These are phyloP conservation scores for Penicillium lagena DNA, from an alignment of 495 filamentous ascomycete genomes.

Conservation along the genomic window DNA sequence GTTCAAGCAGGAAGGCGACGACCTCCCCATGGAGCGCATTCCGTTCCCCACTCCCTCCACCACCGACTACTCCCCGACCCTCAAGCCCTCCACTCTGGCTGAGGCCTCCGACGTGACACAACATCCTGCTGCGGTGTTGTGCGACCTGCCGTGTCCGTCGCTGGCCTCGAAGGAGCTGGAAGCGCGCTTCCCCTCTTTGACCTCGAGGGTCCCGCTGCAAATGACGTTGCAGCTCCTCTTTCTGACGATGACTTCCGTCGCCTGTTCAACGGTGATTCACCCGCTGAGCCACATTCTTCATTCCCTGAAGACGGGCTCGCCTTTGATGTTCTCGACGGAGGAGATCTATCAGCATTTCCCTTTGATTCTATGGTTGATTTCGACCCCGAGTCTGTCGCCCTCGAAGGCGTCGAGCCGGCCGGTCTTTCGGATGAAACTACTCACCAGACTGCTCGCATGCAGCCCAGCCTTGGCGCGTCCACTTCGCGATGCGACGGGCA, in stretches of 20 bases:
- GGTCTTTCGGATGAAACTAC: conserved; percentile 50
- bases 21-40: conserved; percentile 41
- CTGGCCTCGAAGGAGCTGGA: conserved; percentile 53
- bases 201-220: conserved; percentile 37
- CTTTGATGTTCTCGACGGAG: conserved; percentile 55
- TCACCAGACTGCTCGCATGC: conserved; percentile 62
- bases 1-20: conserved; percentile 53
- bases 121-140: conserved; percentile 99
- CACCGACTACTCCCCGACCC: conserved; percentile 43
- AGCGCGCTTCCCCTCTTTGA: conserved; percentile 49
- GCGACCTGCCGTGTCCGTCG: conserved; percentile 99
- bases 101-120: conserved; percentile 90
- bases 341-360: conserved; percentile 58
- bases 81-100: conserved; percentile 48
- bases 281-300: conserved; percentile 66
- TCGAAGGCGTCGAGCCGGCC: conserved; percentile 43
- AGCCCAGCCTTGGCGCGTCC: conserved; percentile 90
- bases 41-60: conserved; percentile 44
- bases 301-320: conserved; percentile 71
- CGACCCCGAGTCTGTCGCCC: conserved; percentile 53
- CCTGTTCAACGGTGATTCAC: conserved; percentile 62
- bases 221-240: conserved; percentile 48
- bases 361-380: conserved; percentile 83
- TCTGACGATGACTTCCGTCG: conserved; percentile 62
- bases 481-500: conserved; percentile 84